Conservation (phyloP, 345 rosid genomes). For the Eucalyptus erythrocorys region DNA sequence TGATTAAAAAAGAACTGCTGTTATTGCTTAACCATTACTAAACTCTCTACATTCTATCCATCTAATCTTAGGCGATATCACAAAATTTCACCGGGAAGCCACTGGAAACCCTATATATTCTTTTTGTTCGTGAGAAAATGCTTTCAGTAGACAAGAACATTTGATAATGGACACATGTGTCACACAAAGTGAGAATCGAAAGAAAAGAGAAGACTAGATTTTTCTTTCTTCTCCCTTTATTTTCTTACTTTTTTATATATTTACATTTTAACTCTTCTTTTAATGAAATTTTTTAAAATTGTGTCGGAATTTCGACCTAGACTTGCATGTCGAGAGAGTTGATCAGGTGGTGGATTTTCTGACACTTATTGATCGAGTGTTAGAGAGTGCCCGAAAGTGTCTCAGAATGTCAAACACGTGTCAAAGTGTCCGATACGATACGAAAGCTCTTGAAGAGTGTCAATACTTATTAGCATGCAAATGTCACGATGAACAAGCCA, state of each 20-base stretch:
- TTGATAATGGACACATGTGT: not conserved
- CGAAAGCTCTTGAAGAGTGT: accelerated
- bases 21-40: not conserved
- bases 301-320: accelerated
- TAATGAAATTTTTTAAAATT: no score
- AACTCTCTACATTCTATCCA: not conserved
- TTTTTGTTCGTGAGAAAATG: not conserved
- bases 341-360: accelerated
- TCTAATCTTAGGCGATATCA: not conserved
- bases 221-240: no score
- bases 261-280: no score
- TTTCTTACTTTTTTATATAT: no score
- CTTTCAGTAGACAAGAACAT: not conserved
- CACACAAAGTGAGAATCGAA: no score
- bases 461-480: not conserved
- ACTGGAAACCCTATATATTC: not conserved
- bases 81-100: not conserved
- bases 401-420: accelerated
- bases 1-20: not conserved
- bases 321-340: no score
- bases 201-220: no score
- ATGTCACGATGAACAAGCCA: not conserved
- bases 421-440: accelerated
- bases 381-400: accelerated
- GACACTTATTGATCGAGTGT: no score